Conservation (phyloP, 2,329 filamentous ascomycete species). For the Endocalyx cinctus region DNA sequence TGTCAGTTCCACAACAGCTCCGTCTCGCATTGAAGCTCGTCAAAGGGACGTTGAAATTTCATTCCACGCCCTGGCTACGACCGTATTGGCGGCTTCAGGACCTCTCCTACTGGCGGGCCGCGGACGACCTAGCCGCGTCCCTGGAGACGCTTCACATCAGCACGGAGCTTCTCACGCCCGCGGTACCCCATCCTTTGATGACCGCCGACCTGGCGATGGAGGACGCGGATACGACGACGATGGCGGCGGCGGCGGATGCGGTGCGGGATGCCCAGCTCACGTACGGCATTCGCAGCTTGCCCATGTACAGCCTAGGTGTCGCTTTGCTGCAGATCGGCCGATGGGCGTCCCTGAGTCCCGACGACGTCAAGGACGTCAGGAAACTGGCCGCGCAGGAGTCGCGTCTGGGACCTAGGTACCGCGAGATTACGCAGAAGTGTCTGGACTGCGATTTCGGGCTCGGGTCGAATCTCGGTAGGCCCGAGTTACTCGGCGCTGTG, state of each 20-base stretch:
- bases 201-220: too few relatives aligned
- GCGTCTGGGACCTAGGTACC: slow-evolving; percentile 15
- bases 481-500: slow-evolving; percentile 13
- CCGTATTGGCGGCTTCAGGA: slow-evolving; percentile 9
- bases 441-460: slow-evolving; percentile 22
- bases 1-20: slow-evolving; percentile 9
- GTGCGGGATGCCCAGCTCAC: slow-evolving; percentile 9
- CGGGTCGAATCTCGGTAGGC: slow-evolving; percentile 11
- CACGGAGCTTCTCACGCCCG: slow-evolving; percentile 10
- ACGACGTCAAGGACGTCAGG: slow-evolving; percentile 18
- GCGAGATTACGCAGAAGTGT: slow-evolving; percentile 19
- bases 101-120: slow-evolving; percentile 9
- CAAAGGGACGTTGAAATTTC: slow-evolving; percentile 5
- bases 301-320: slow-evolving; percentile 22
- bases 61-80: slow-evolving; percentile 3
- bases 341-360: slow-evolving; percentile 13
- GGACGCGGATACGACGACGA: too few relatives aligned
- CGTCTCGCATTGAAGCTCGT: slow-evolving; percentile 7
- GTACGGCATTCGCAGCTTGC: slow-evolving; percentile 19
- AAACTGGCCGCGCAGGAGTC: slow-evolving; percentile 8
- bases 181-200: too few relatives aligned
- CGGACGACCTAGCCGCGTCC: slow-evolving; percentile 7
- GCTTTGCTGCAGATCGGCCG: slow-evolving; percentile 23
- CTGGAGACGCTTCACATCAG: slow-evolving; percentile 11
- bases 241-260: slow-evolving; percentile 1